Evolutionary conservation across 805 yeast species (phyloP), one percentile per base, ranked within the genome.

Genomic region (Jamesozyma gamospora): DNA sequence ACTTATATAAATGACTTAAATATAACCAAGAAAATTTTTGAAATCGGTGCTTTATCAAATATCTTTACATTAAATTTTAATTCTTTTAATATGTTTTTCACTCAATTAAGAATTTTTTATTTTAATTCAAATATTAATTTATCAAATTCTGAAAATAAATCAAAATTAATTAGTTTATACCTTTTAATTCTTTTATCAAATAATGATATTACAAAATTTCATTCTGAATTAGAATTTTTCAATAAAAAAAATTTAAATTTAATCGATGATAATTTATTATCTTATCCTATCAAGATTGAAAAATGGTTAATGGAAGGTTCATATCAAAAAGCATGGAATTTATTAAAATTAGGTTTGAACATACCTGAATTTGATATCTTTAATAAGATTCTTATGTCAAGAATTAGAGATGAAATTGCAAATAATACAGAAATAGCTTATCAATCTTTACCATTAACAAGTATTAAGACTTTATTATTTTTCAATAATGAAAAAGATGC

Each of bases 271-370:
- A 67, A 71, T 48, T 84, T 71, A 58, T 67, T 90, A 49, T 73
- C 76, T 35, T 87, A 87, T 58, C 97, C 97, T 18, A 79, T 90
- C 39, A 78, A 79, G 50, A 77, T 92, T 51, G 97, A 92, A 60
- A 79, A 84, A 48, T 85, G 94, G 82, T 74, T 92, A 48, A 86
- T 90, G 81, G 97, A 92, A 64, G 98, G 98, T 32, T 82, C 90
- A 48, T 92, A 88, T 63, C 92, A 86, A 61, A 84, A 84, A 62
- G 90, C 88, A 34, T 83, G 92, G 82, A 79, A 75, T 50, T 71
- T 83, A 40, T 71, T 82, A 64, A 55, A 52, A 50, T 50, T 47
- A 40, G 65, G 58, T 7, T 49, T 46, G 38, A 58, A 53, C 34
- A 77, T 79, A 48, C 74, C 77, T 42, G 97, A 92, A 60, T 88